A percentile compares a stretch with the other conserved stretches of the same genome.
Conservation (phyloP, 345 rosid species). For the Salix caprea region DNA sequence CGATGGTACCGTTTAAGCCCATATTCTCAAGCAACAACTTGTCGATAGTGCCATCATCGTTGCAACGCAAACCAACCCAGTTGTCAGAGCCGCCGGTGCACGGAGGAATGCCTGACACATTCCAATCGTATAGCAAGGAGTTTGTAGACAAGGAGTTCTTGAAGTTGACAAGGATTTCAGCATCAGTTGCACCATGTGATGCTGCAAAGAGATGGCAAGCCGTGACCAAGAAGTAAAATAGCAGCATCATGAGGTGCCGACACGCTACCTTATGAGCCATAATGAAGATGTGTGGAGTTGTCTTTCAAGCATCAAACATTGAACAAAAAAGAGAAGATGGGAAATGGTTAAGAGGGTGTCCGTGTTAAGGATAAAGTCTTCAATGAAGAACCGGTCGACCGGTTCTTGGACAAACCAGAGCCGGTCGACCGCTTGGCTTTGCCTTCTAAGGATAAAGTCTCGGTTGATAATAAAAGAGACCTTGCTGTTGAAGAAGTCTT, state of each 20-base stretch:
- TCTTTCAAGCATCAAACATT: background rate
- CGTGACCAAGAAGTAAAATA: background rate
- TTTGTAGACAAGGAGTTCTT: constrained; percentile 42
- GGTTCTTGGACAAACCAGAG: too few relatives aligned
- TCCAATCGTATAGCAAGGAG: constrained; percentile 38
- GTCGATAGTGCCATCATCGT: constrained; percentile 22
- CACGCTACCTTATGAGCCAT: background rate
- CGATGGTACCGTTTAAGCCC: constrained; percentile 49
- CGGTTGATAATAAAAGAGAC: too few relatives aligned
- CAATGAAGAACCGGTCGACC: too few relatives aligned
- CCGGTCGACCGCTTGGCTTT: too few relatives aligned
- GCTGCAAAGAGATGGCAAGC: background rate
- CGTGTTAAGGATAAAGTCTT: too few relatives aligned
- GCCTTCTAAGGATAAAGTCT: too few relatives aligned
- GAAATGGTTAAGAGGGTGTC: background rate
- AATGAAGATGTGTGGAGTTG: background rate
- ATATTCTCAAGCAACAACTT: constrained; percentile 50
- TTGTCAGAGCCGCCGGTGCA: constrained; percentile 20
- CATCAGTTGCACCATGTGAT: constrained; percentile 25
- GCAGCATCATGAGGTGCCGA: background rate
- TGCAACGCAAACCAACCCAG: constrained; percentile 65
- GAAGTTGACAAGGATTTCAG: constrained; percentile 45
- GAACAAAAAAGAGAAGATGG: background rate
- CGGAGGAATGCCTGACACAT: constrained; percentile 24
- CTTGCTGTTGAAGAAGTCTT: too few relatives aligned